phyloP scores from a whole-genome alignment of 2,329 filamentous ascomycete genomes.

The Talaromyces albobiverticillius region DNA sequence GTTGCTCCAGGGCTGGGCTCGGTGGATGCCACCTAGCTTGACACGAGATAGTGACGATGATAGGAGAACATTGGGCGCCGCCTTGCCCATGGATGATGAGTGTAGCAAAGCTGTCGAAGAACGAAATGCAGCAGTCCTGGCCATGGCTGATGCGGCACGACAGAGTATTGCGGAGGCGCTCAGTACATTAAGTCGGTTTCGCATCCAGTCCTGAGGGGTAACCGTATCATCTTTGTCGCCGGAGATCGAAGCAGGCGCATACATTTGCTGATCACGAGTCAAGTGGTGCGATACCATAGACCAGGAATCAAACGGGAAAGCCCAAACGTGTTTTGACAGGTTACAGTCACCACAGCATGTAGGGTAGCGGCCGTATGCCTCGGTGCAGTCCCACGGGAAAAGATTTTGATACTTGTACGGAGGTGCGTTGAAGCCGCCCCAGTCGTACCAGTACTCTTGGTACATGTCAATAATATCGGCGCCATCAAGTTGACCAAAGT shows the following conservation, averaged over 20 bases:
- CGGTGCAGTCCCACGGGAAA: slow-evolving; percentile 50
- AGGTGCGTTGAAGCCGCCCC: slow-evolving; percentile 39
- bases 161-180: slow-evolving; percentile 30
- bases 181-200: slow-evolving; percentile 35
- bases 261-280: slow-evolving; percentile 33
- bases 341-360: slow-evolving; percentile 41
- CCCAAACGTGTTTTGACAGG: slow-evolving; percentile 45
- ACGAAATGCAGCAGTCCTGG: too few relatives aligned
- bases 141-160: slow-evolving; percentile 36
- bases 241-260: too few relatives aligned
- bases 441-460: slow-evolving; percentile 49
- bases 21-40: slow-evolving; percentile 43
- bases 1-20: slow-evolving; percentile 41
- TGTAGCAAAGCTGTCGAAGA: too few relatives aligned
- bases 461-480: slow-evolving; percentile 45
- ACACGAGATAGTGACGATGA: slow-evolving; percentile 27
- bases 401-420: slow-evolving; percentile 42
- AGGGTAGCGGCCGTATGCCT: slow-evolving; percentile 40
- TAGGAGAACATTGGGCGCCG: too few relatives aligned
- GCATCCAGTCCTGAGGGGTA: too few relatives aligned
- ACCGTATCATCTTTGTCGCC: too few relatives aligned
- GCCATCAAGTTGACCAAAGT: slow-evolving; percentile 39
- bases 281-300: slow-evolving; percentile 42
- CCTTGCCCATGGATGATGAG: too few relatives aligned
- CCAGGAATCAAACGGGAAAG: slow-evolving; percentile 47